Evolutionary conservation across 2,329 filamentous ascomycete species (phyloP).

Genomic region (Cladosporium sp.): DNA sequence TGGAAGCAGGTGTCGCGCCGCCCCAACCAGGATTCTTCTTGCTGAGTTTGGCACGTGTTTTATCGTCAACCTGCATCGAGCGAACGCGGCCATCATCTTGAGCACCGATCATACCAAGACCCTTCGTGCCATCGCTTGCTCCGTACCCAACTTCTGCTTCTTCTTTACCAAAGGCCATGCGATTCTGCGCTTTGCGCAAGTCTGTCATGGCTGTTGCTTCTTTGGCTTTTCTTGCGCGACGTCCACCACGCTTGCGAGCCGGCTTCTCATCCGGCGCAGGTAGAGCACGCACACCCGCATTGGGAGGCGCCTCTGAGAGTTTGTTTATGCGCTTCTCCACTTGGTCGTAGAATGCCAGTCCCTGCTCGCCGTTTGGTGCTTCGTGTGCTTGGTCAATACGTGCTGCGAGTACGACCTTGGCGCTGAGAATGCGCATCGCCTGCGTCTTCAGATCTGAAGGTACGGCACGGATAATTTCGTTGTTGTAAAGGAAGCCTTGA

Average conservation of each 20-base stretch:
- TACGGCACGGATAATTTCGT: constrained; percentile 79
- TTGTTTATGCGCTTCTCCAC: constrained; percentile 87
- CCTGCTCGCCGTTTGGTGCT: constrained; percentile 73
- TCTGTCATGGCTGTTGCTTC: constrained; percentile 97
- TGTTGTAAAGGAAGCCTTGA: constrained; percentile 90
- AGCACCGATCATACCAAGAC: constrained; percentile 92
- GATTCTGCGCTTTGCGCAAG: constrained; percentile 89
- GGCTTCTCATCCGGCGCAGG: constrained; percentile 95
- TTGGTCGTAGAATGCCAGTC: constrained; percentile 74
- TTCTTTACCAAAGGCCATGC: constrained; percentile 92
- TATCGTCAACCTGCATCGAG: constrained; percentile 81
- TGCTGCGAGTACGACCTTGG: constrained; percentile 89
- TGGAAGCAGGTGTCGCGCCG: constrained; percentile 49
- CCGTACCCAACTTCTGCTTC: constrained; percentile 92
- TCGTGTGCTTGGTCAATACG: constrained; percentile 83
- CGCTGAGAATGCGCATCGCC: constrained; percentile 89
- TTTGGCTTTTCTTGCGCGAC: constrained; percentile 88
- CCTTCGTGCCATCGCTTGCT: constrained; percentile 75
- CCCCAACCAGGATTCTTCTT: constrained; percentile 98
- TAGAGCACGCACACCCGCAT: constrained; percentile 79
- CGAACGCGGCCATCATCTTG: constrained; percentile 84
- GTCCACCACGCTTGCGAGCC: constrained; percentile 82
- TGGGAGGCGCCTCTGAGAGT: constrained; percentile 83
- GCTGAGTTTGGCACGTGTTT: constrained; percentile 86
- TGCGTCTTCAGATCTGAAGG: constrained; percentile 84